Evolutionary conservation across 2,329 filamentous ascomycete species (phyloP).

Genomic region (Aspergillus udagawae): DNA sequence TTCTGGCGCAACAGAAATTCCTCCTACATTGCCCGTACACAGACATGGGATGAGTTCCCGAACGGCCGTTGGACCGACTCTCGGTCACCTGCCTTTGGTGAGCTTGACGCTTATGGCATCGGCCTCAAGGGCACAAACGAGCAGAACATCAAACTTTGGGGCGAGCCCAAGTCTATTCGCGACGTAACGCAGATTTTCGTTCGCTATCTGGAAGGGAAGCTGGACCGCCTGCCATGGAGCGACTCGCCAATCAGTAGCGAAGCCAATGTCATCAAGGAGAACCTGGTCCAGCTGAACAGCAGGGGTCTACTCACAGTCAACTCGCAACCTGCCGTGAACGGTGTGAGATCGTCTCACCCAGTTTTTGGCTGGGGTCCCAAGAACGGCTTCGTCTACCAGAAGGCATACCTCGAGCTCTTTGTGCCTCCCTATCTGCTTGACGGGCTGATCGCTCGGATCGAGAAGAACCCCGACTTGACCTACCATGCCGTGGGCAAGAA

Average conservation of each 20-base stretch:
- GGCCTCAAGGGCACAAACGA: conserved; percentile 93
- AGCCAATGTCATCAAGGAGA: conserved; percentile 69
- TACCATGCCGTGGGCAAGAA: conserved; percentile 90
- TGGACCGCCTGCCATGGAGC: conserved; percentile 88
- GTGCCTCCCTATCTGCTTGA: conserved; percentile 75
- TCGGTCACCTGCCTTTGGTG: conserved; percentile 90
- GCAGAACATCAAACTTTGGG: conserved; percentile 93
- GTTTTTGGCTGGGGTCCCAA: conserved; percentile 91
- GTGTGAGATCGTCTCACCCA: conserved; percentile 79
- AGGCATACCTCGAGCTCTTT: conserved; percentile 90
- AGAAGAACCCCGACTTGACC: conserved; percentile 74
- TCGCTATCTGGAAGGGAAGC: conserved; percentile 73
- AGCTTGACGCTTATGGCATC: conserved; percentile 90
- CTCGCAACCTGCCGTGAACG: conserved; percentile 91
- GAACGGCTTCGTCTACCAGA: conserved; percentile 97
- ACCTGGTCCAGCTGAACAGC: conserved; percentile 77
- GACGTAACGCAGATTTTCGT: conserved; percentile 84
- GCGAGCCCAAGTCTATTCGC: conserved; percentile 71
- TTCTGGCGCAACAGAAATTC: conserved; percentile 98
- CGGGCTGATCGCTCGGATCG: conserved; percentile 73
- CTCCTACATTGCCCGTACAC: conserved; percentile 90
- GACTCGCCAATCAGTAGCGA: conserved; percentile 82
- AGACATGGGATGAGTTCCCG: conserved; percentile 98
- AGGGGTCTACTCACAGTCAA: conserved; percentile 93
- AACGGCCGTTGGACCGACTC: conserved; percentile 99